Evolutionary conservation across 1,284 basidiomycete genomes (phyloP).

Genomic region (Ceratobasidium sp.): DNA sequence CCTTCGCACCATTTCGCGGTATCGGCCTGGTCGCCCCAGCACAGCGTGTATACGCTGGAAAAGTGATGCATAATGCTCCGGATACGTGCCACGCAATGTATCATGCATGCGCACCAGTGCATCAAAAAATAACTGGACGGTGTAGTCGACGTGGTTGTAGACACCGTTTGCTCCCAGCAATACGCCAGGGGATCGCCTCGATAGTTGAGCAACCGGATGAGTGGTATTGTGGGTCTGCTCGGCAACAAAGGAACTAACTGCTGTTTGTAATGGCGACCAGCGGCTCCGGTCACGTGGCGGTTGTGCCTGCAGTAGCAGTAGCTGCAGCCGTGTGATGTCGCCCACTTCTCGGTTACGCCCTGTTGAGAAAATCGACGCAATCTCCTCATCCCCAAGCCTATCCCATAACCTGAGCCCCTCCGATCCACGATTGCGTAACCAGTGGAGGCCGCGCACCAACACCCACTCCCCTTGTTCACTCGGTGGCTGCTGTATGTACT

Average conservation of each 20-base stretch:
- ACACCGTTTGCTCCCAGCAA: not conserved
- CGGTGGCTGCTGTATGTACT: not conserved
- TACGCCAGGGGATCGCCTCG: not conserved
- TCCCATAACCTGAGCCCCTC: not conserved
- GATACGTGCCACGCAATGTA: not conserved
- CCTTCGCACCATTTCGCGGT: not conserved
- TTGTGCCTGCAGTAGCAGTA: not conserved
- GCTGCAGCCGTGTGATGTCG: constrained; percentile 1
- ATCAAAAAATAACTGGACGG: not conserved
- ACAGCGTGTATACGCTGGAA: not conserved
- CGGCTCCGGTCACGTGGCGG: not conserved
- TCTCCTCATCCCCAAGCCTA: not conserved
- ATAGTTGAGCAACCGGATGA: not conserved
- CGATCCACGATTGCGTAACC: not conserved
- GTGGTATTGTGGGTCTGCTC: not conserved
- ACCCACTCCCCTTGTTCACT: not conserved
- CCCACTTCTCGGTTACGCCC: not conserved
- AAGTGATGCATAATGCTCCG: no score
- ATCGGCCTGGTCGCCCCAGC: not conserved
- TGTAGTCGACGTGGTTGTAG: not conserved
- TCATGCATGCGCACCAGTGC: not conserved
- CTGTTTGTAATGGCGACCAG: not conserved
- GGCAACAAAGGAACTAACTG: not conserved
- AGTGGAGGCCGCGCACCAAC: not conserved
- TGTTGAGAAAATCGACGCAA: not conserved